Percentiles rank a stretch among this genome's conserved stretches.
phyloP scores from a whole-genome alignment of 179 eudicot genomes.

The Spergularia azorica region DNA sequence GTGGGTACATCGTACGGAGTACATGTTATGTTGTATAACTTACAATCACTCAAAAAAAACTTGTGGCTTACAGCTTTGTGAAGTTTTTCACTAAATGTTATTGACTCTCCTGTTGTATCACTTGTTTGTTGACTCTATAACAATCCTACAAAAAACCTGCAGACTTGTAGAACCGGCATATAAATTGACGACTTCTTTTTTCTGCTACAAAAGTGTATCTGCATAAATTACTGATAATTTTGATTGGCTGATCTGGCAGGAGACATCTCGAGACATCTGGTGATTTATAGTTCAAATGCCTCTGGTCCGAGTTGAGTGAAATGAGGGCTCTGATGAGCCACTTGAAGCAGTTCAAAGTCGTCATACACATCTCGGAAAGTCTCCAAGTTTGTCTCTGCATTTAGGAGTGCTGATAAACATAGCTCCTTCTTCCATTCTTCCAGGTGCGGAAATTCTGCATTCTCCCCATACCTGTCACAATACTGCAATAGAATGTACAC shows the following conservation, averaged over 20 bases:
- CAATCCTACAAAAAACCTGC: constrained; percentile 10
- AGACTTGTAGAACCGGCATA: background rate
- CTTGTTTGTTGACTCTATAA: background rate
- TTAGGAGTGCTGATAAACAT: constrained; percentile 44
- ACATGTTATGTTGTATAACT: background rate
- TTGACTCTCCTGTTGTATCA: constrained; percentile 1
- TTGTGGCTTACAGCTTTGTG: constrained; percentile 6
- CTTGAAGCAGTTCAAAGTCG: constrained; percentile 61
- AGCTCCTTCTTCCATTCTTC: constrained; percentile 78
- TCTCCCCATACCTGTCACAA: constrained; percentile 60
- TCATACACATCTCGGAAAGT: constrained; percentile 66
- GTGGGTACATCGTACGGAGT: background rate
- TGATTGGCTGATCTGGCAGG: background rate
- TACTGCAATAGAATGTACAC: constrained; percentile 48
- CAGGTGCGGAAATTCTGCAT: constrained; percentile 55
- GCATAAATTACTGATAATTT: constrained; percentile 3
- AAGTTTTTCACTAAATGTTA: constrained; percentile 9
- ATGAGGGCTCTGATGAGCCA: constrained; percentile 67
- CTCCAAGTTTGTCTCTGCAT: constrained; percentile 58
- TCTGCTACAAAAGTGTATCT: constrained; percentile 3
- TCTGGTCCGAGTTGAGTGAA: constrained; percentile 52
- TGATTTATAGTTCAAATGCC: constrained; percentile 28
- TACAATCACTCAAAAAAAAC: constrained; percentile 9
- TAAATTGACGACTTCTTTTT: constrained; percentile 1
- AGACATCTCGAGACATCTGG: background rate